Evolutionary conservation across 2,329 filamentous ascomycete genomes (phyloP), one percentile per base, ranked within the genome.

Genomic region (Fusarium sp.): DNA sequence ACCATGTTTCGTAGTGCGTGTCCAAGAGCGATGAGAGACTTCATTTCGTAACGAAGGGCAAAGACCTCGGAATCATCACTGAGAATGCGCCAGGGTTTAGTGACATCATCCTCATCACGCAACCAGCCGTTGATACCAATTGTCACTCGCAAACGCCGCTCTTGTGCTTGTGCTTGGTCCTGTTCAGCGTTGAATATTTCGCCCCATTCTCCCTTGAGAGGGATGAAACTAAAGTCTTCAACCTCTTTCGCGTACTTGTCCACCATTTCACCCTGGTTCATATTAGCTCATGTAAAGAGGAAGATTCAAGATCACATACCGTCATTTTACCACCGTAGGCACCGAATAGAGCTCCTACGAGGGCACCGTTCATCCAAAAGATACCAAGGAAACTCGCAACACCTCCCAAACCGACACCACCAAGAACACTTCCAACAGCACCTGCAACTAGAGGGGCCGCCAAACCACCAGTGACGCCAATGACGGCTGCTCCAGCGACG

Each of bases 101-200:
- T 87, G 27, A 97, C 88, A 72, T 97, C 93, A 30, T 91, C 87
- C 69, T 92, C 88, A 10, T 88, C 85, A 4, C 87, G 90, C 14
- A 97, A 84, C 94, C 94, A 97, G 37, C 94, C 94, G 63, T 93
- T 95, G 68, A 97, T 89, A 11, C 93, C 93, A 61, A 98, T 93
- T 0, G 92, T 94, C 5, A 98, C 90, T 13, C 93, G 88, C 5
- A 97, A 81, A 5, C 91, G 86, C 6, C 84, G 81, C 10, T 78
- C 74, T 28, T 81, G 55, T 14, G 55, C 73, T 14, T 77, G 73
- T 21, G 59, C 66, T 59, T 75, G 46, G 30, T 69, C 51, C 20
- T 64, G 43, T 53, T 69, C 72, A 4, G 58, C 50, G 27, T 69
- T 63, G 21, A 66, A 71, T 3, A 63, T 55, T 27, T 75, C 65